Percentiles rank a stretch among this genome's conserved stretches.
phyloP scores from a whole-genome alignment of 306 rosid species.

The Chamaecrista fasciculata region DNA sequence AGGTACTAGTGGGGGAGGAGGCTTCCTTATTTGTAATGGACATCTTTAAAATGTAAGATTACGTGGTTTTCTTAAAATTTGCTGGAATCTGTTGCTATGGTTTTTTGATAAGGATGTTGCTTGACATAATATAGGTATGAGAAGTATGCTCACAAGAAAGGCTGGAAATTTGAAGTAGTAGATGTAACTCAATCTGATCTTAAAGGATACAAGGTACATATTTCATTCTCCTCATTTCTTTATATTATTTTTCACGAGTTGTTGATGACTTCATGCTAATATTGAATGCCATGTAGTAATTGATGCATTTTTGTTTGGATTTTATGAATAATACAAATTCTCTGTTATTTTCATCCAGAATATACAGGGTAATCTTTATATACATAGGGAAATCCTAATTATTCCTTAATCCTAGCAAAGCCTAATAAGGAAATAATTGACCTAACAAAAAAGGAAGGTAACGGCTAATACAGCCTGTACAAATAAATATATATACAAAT shows the following conservation, averaged over 20 bases:
- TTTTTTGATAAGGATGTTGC: conserved; percentile 28
- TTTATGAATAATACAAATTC: too few relatives aligned
- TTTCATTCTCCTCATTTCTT: conserved; percentile 10
- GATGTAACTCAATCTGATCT: conserved; percentile 74
- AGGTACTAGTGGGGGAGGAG: conserved; percentile 95
- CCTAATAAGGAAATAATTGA: too few relatives aligned
- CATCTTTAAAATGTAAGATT: conserved; percentile 78
- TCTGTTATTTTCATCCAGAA: too few relatives aligned
- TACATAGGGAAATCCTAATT: too few relatives aligned
- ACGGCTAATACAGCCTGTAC: too few relatives aligned
- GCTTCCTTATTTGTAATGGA: conserved; percentile 96
- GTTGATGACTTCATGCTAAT: too few relatives aligned
- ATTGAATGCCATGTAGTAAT: conserved; percentile 5
- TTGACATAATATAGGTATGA: conserved; percentile 61
- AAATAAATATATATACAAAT: too few relatives aligned
- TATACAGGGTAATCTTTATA: too few relatives aligned
- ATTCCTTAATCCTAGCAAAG: too few relatives aligned
- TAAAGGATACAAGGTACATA: conserved; percentile 77
- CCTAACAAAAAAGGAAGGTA: too few relatives aligned
- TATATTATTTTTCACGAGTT: conserved; percentile 17
- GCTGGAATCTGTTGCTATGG: conserved; percentile 11
- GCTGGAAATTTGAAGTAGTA: conserved; percentile 85
- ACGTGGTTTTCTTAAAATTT: neutral
- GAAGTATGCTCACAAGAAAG: conserved; percentile 66
- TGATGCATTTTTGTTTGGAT: conserved; percentile 21